Evolutionary conservation across 345 rosid species (phyloP).

Genomic region (Populus davidiana): DNA sequence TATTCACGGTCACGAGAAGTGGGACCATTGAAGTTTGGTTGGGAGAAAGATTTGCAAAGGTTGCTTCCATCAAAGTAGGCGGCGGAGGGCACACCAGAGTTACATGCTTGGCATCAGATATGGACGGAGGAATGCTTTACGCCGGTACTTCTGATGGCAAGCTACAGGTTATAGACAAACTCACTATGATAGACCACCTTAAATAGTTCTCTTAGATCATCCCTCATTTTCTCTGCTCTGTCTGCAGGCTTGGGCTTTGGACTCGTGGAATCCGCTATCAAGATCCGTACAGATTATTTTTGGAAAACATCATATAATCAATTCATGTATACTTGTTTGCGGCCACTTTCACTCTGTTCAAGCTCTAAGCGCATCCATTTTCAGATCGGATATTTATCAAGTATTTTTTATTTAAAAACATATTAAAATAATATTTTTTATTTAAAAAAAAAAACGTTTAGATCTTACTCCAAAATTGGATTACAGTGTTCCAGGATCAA

Average conservation of each 20-base stretch:
- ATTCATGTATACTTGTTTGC: too few relatives aligned
- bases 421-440: too few relatives aligned
- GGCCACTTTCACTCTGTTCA: too few relatives aligned
- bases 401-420: too few relatives aligned
- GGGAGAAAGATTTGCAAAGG: conserved; percentile 36
- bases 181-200: too few relatives aligned
- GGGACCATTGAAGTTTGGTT: conserved; percentile 61
- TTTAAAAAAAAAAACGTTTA: too few relatives aligned
- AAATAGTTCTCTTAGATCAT: neutral
- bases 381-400: too few relatives aligned
- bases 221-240: neutral
- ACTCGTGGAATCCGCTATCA: conserved; percentile 13
- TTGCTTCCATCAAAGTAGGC: conserved; percentile 34
- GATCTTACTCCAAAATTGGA: too few relatives aligned
- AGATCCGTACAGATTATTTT: neutral
- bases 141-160: conserved; percentile 59
- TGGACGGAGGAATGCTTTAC: conserved; percentile 48
- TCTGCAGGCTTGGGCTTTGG: conserved; percentile 51
- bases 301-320: neutral
- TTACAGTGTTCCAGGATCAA: too few relatives aligned
- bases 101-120: conserved; percentile 40
- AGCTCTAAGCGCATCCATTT: too few relatives aligned
- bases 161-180: conserved; percentile 40
- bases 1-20: conserved; percentile 51
- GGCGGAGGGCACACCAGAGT: conserved; percentile 37